phyloP scores from a whole-genome alignment of 306 rosid genomes.

The Styphnolobium japonicum region DNA sequence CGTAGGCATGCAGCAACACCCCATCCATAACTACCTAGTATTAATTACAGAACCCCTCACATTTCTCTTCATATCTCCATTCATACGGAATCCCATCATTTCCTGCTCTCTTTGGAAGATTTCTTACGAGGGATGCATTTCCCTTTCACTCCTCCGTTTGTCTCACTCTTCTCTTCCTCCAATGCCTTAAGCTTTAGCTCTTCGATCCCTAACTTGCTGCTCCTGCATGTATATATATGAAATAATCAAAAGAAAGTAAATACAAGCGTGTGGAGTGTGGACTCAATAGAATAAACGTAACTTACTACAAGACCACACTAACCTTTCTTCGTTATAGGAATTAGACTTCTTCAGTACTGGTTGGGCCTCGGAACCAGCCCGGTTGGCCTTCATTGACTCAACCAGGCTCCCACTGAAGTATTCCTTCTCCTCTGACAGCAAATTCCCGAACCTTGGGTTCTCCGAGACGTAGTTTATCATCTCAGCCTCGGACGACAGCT shows the following conservation, averaged over 20 bases:
- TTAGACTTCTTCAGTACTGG: slow-evolving; percentile 59
- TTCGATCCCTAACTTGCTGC: slow-evolving; percentile 41
- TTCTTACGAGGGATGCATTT: slow-evolving; percentile 67
- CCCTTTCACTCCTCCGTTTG: slow-evolving; percentile 30
- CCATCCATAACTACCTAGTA: too few species aligned
- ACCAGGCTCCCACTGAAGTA: slow-evolving; percentile 85
- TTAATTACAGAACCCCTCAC: slow-evolving; percentile 4
- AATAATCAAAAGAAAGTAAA: background rate
- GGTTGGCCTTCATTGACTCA: slow-evolving; percentile 52
- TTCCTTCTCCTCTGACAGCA: slow-evolving; percentile 75
- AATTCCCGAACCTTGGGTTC: slow-evolving; percentile 81
- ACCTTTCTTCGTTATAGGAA: slow-evolving; percentile 85
- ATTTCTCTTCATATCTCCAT: too few species aligned
- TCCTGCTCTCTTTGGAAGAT: slow-evolving; percentile 52
- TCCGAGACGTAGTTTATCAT: slow-evolving; percentile 62
- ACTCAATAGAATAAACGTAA: too few species aligned
- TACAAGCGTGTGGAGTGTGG: too few species aligned
- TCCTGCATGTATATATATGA: slow-evolving; percentile 25
- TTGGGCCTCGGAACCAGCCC: slow-evolving; percentile 21
- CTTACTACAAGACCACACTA: background rate
- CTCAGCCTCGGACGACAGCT: slow-evolving; percentile 35
- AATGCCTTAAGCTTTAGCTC: slow-evolving; percentile 18
- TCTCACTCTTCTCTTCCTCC: slow-evolving; percentile 33
- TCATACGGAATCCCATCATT: slow-evolving; percentile 4
- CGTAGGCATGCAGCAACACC: background rate